phyloP scores from a whole-genome alignment of 805 yeast species.

The Zygoascus flipseniorum region DNA sequence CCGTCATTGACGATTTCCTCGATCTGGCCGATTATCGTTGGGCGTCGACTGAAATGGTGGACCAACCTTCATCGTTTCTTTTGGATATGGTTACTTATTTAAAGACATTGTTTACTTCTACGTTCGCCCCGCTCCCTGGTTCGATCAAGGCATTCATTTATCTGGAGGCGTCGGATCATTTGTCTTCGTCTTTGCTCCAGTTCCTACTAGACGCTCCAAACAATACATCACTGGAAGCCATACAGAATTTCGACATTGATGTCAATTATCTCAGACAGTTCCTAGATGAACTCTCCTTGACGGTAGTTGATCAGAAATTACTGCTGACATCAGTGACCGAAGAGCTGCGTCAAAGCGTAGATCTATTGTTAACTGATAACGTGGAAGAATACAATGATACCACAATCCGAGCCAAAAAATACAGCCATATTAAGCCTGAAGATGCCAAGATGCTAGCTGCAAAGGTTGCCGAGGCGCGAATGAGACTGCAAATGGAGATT shows the following conservation, averaged over 20 bases:
- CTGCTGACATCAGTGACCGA: slow-evolving; percentile 68
- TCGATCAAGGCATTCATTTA: slow-evolving; percentile 72
- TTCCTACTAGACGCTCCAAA: slow-evolving; percentile 46
- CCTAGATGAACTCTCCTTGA: slow-evolving; percentile 26
- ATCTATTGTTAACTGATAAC: slow-evolving; percentile 52
- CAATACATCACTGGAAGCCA: slow-evolving; percentile 50
- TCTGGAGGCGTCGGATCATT: slow-evolving; percentile 77
- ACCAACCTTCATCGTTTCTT: slow-evolving; percentile 64
- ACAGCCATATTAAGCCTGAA: slow-evolving; percentile 65
- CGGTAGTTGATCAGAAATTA: slow-evolving; percentile 24
- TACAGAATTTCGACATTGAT: slow-evolving; percentile 70
- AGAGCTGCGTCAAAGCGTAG: slow-evolving; percentile 73
- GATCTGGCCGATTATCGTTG: slow-evolving; percentile 85
- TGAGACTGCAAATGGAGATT: slow-evolving; percentile 2
- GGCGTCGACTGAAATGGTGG: slow-evolving; percentile 43
- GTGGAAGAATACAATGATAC: slow-evolving; percentile 54
- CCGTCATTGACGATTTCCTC: slow-evolving; percentile 66
- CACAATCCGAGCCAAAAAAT: slow-evolving; percentile 50
- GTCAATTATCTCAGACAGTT: slow-evolving; percentile 61
- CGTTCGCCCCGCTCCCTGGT: slow-evolving; percentile 72
- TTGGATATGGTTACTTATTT: slow-evolving; percentile 79
- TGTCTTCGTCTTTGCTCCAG: slow-evolving; percentile 61
- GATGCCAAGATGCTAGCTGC: slow-evolving; percentile 54
- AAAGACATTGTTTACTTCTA: slow-evolving; percentile 76
- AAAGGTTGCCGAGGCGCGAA: slow-evolving; percentile 30